Evolutionary conservation across 2,329 filamentous ascomycete species (phyloP), one percentile per base, ranked within the genome.

Genomic region (Fonsecaea multimorphosa): DNA sequence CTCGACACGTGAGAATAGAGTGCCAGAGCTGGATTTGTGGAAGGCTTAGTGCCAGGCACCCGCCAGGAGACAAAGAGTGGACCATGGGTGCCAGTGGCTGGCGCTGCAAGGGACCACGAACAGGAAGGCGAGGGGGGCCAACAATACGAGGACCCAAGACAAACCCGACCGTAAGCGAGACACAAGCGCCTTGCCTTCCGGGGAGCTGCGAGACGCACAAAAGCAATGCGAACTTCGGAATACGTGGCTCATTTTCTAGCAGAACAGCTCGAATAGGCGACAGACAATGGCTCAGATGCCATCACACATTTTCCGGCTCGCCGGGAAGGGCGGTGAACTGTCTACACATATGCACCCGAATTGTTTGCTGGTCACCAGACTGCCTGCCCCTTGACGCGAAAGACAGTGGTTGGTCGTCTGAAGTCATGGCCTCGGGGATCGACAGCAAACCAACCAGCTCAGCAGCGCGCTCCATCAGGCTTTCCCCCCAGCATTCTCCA

Each of bases 71-170:
- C 22, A 31, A 31, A 16, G 34, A 32, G 19, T 32, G 52, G 27
- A 27, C 29, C n/a, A 9, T 19, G 29, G 57, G 12, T 22, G 38
- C 24, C 27, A 32, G 54, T 54, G 49, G 58, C 58, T 61, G 49
- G 29, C 46, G 29, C 31, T 62, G 59, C 51, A 62, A 62, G 59
- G 59, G 36, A 62, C 59, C 49, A 62, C 16, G 24, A 38, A 34
- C 59, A 52, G 36, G 52, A 52, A 11, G 34, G 29, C 52, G 34
- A 12, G 36, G 52, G 24, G n/a, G 19, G 2, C 44, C 44, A 49
- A 49, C 44, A 49, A 24, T 24, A 24, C 44, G 31, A 60, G 58
- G n/a, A n/a, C 32, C 58, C 24, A 16, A 22, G 2, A 60, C 58
- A 38, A 27, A 14, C 19, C 19, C n/a, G 19, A 24, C 11, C 44